Conservation (phyloP, 2,329 filamentous ascomycete species). For the Penicillium sp. region DNA sequence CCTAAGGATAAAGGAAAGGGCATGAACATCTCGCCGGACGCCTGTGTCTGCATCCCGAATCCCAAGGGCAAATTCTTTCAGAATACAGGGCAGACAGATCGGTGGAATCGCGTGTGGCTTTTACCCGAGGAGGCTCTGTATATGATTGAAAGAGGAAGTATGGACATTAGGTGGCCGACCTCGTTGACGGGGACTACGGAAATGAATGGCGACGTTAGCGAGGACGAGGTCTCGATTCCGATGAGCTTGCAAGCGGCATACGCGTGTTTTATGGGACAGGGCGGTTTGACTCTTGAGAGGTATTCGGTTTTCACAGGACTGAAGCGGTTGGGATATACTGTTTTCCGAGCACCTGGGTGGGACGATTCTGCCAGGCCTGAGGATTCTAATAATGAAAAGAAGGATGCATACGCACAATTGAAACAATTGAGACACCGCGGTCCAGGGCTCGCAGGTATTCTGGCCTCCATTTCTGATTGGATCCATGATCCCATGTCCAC, state of each 20-base stretch:
- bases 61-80: constrained; percentile 71
- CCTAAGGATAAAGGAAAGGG: constrained; percentile 13
- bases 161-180: constrained; percentile 83
- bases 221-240: constrained; percentile 67
- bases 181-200: constrained; percentile 27
- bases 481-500: constrained; percentile 29
- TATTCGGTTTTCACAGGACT: constrained; percentile 87
- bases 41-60: constrained; percentile 66
- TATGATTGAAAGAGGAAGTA: constrained; percentile 78
- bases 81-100: constrained; percentile 71
- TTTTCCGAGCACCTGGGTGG: constrained; percentile 67
- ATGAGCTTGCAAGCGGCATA: constrained; percentile 92
- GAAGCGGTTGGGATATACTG: constrained; percentile 77
- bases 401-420: constrained; percentile 1
- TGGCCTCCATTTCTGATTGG: constrained; percentile 35
- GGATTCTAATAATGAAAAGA: constrained; percentile 9
- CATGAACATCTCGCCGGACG: constrained; percentile 27
- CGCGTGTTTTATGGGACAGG: constrained; percentile 73
- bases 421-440: constrained; percentile 12
- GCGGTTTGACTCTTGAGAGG: constrained; percentile 67
- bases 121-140: constrained; percentile 91
- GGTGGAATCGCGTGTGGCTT: constrained; percentile 71
- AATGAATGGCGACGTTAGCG: constrained; percentile 26
- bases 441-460: constrained; percentile 30
- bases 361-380: constrained; percentile 36